These are phyloP conservation scores for Saraca asoca DNA, from an alignment of 331 rosid genomes.

Conservation along the genomic window DNA sequence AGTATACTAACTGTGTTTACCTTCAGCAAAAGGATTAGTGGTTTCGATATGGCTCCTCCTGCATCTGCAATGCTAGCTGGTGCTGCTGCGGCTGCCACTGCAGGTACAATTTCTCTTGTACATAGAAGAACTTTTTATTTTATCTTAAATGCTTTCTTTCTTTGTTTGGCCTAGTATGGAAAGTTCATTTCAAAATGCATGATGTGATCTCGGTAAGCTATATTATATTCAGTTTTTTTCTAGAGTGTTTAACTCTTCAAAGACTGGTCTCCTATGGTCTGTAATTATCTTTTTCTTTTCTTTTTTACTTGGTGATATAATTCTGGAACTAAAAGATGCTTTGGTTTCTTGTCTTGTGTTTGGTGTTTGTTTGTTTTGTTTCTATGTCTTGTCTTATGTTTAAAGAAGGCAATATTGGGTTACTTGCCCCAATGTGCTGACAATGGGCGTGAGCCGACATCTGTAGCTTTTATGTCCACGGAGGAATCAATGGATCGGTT, in stretches of 20 bases:
- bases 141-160: conserved; percentile 68
- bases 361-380: conserved; percentile 98
- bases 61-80: conserved; percentile 77
- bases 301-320: conserved; percentile 72
- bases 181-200: conserved; percentile 86
- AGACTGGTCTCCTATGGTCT: conserved; percentile 51
- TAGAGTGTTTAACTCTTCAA: conserved; percentile 46
- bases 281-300: conserved; percentile 40
- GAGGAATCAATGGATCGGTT: conserved; percentile 90
- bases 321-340: conserved; percentile 95
- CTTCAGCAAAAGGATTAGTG: conserved; percentile 97
- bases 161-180: conserved; percentile 87
- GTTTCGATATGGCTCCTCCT: conserved; percentile 99
- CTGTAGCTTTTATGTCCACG: conserved; percentile 99
- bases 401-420: conserved; percentile 99
- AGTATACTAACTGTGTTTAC: conserved; percentile 41
- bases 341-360: conserved; percentile 93
- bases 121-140: conserved; percentile 35
- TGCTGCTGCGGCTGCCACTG: conserved; percentile 67
- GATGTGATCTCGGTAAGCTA: conserved; percentile 89
- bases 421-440: conserved; percentile 99
- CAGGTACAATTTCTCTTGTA: conserved; percentile 64
- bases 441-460: conserved; percentile 99
- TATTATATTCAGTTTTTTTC: conserved; percentile 56
- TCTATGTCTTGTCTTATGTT: conserved; percentile 90